Conservation (phyloP, 495 filamentous ascomycete species). For the Hypoxylon crocopeplum region DNA sequence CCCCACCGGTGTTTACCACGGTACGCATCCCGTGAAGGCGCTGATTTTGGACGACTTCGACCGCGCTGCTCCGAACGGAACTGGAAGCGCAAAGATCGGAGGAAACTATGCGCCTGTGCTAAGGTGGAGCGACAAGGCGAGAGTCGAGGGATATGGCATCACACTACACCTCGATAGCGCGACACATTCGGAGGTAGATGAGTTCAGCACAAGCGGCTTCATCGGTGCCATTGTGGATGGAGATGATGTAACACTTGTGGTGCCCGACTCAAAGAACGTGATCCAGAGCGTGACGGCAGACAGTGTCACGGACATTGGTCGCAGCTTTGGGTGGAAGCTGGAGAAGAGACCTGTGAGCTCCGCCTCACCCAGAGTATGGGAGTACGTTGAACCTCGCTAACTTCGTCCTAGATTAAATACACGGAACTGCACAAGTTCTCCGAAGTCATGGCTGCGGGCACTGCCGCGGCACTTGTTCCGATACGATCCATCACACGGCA, state of each 20-base stretch:
- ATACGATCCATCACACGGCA: conserved; percentile 84
- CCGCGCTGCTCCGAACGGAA: conserved; percentile 75
- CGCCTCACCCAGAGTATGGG: not conserved
- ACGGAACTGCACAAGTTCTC: conserved; percentile 77
- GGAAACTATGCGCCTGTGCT: conserved; percentile 87
- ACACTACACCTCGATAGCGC: conserved; percentile 87
- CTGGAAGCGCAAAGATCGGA: conserved; percentile 75
- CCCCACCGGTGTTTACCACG: conserved; percentile 90
- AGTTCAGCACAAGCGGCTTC: conserved; percentile 89
- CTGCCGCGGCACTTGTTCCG: conserved; percentile 89
- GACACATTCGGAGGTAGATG: conserved; percentile 79
- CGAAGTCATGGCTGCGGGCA: conserved; percentile 92
- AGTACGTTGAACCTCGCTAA: conserved; percentile 18
- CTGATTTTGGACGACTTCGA: conserved; percentile 81
- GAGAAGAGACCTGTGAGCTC: conserved; percentile 62
- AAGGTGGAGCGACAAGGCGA: conserved; percentile 77
- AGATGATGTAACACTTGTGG: conserved; percentile 70
- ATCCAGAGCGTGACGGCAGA: conserved; percentile 84
- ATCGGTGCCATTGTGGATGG: conserved; percentile 72
- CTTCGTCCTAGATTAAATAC: conserved; percentile 67
- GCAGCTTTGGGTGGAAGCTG: conserved; percentile 69
- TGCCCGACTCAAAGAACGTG: conserved; percentile 79
- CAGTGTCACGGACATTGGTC: conserved; percentile 71
- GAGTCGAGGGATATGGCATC: conserved; percentile 77
- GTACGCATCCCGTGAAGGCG: conserved; percentile 78